Conservation (phyloP, 768 basidiomycete genomes). For the Cystofilobasidium bisporidii region DNA sequence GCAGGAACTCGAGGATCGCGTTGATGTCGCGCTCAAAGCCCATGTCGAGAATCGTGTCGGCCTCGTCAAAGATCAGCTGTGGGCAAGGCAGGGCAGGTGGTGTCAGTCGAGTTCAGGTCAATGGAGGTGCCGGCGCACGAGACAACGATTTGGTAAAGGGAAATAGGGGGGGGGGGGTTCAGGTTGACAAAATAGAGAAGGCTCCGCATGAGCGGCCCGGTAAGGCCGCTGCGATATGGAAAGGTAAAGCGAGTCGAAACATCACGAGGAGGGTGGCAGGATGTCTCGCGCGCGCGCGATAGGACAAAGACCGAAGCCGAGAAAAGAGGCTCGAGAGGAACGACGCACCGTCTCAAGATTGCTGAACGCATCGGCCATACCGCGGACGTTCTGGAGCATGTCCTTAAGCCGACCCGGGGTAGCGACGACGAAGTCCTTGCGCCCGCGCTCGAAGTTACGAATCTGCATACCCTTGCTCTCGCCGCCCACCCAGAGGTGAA, state of each 20-base stretch:
- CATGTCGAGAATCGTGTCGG: conserved; percentile 82
- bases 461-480: conserved; percentile 57
- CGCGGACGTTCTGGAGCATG: conserved; percentile 52
- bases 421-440: conserved; percentile 73
- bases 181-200: no score
- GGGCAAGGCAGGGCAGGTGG: conserved; percentile 3
- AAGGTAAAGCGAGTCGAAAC: no score
- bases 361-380: conserved; percentile 49
- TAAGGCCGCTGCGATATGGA: no score
- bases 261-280: no score
- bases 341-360: conserved; percentile 50
- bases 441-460: conserved; percentile 53
- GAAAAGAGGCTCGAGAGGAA: background rate
- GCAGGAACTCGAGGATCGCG: conserved; percentile 57
- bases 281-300: conserved; percentile 4
- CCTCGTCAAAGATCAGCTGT: conserved; percentile 83
- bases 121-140: no score
- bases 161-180: no score
- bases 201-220: no score
- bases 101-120: no score
- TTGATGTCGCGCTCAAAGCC: conserved; percentile 83
- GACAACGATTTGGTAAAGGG: no score
- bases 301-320: no score
- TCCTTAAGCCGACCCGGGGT: conserved; percentile 84
- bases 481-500: conserved; percentile 70